Percentiles rank a stretch among this genome's conserved stretches.
Conservation (phyloP, 192 early-diverging fungal genomes). For the Backusella parvicylindrica region DNA sequence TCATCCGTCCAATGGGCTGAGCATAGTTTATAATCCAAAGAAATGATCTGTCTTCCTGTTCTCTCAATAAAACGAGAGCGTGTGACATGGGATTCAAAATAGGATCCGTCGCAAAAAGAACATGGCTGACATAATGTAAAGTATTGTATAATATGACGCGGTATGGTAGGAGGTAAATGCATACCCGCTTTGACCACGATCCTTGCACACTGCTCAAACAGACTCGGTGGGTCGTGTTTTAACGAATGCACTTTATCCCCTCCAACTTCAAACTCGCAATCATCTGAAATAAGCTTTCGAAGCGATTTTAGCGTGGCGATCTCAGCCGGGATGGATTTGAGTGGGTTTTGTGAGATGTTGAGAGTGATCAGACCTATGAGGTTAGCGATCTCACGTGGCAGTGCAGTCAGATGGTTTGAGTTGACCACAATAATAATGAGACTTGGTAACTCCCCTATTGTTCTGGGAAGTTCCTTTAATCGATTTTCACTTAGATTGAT, state of each 20-base stretch:
- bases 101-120: constrained; percentile 78
- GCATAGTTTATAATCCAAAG: constrained; percentile 72
- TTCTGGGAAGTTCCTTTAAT: constrained; percentile 56
- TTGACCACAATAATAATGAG: constrained; percentile 61
- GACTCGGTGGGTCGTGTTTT: constrained; percentile 49
- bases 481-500: constrained; percentile 64
- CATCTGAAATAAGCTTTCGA: constrained; percentile 53
- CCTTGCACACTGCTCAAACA: constrained; percentile 77
- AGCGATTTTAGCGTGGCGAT: constrained; percentile 66
- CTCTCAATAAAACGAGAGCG: constrained; percentile 66
- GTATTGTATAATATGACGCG: constrained; percentile 64
- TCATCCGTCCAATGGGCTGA: constrained; percentile 73
- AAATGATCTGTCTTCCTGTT: constrained; percentile 40
- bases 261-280: constrained; percentile 47
- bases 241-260: constrained; percentile 36
- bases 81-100: constrained; percentile 58
- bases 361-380: constrained; percentile 58
- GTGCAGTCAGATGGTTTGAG: constrained; percentile 53
- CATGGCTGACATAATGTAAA: constrained; percentile 58
- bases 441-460: constrained; percentile 58
- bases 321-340: constrained; percentile 68
- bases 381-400: constrained; percentile 68
- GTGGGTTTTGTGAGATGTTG: constrained; percentile 64
- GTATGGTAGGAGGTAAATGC: constrained; percentile 45
- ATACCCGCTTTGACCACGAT: constrained; percentile 61